These are phyloP conservation scores for Cylindrodendrum hubeiense DNA, from an alignment of 2,329 filamentous ascomycete species.

Conservation along the genomic window DNA sequence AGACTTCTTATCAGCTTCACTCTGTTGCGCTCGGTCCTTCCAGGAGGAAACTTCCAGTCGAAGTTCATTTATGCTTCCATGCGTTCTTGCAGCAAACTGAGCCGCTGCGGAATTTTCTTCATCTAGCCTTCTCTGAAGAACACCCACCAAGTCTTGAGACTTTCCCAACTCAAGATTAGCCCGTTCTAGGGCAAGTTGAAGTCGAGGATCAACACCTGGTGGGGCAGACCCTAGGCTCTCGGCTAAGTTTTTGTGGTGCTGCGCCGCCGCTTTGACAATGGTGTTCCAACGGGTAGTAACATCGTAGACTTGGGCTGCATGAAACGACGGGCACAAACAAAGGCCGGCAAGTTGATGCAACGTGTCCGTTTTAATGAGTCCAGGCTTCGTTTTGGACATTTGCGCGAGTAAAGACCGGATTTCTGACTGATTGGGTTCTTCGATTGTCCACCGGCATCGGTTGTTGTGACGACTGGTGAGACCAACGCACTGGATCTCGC, in stretches of 20 bases:
- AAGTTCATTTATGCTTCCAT: background rate
- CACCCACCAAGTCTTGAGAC: background rate
- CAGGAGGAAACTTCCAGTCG: background rate
- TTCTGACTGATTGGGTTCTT: background rate
- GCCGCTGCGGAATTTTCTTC: background rate
- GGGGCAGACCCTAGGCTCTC: background rate
- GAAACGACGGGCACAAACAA: conserved; percentile 3
- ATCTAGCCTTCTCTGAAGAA: background rate
- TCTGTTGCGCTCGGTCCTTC: background rate
- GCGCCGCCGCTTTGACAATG: background rate
- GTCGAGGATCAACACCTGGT: background rate
- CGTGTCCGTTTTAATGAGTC: background rate
- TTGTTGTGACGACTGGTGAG: conserved; percentile 3
- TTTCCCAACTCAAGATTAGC: background rate
- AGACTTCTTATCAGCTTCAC: background rate
- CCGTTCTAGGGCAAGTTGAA: background rate
- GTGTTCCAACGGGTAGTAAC: background rate
- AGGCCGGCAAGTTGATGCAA: conserved; percentile 1
- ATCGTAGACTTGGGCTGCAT: background rate
- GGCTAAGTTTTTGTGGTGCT: conserved; percentile 4
- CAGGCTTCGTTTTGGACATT: conserved; percentile 2
- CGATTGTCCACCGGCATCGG: conserved; percentile 9
- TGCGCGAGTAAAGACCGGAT: background rate
- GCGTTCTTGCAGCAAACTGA: background rate
- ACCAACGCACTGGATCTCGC: conserved; percentile 7